Percentiles rank a stretch among this genome's conserved stretches.
Conservation (phyloP, 2,329 filamentous ascomycete species). For the Magnaporthiopsis rhizophila region DNA sequence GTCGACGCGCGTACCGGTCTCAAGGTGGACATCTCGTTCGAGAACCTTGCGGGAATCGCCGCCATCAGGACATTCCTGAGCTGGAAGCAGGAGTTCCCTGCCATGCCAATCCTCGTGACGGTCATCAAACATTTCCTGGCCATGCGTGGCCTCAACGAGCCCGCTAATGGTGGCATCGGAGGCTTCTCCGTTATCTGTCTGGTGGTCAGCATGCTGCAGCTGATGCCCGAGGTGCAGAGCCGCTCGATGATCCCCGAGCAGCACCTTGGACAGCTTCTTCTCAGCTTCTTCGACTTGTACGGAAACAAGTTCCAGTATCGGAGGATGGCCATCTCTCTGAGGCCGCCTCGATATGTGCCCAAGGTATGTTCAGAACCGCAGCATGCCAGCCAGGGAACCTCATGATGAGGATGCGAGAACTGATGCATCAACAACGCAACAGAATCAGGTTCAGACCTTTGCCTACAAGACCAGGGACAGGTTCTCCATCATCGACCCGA, state of each 20-base stretch:
- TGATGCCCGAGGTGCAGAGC: conserved; percentile 64
- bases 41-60: conserved; percentile 74
- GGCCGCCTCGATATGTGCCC: conserved; percentile 63
- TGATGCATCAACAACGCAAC: background rate
- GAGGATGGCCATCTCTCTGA: conserved; percentile 64
- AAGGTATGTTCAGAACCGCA: conserved; percentile 50
- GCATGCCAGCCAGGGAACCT: background rate
- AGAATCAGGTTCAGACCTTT: conserved; percentile 37
- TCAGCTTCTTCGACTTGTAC: conserved; percentile 86
- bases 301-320: conserved; percentile 71
- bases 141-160: conserved; percentile 87
- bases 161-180: conserved; percentile 81
- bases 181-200: conserved; percentile 93
- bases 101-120: conserved; percentile 79
- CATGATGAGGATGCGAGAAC: background rate
- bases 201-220: conserved; percentile 79
- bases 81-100: conserved; percentile 75
- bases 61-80: conserved; percentile 72
- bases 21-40: conserved; percentile 89
- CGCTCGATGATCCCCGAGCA: conserved; percentile 49
- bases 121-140: conserved; percentile 87
- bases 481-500: conserved; percentile 86
- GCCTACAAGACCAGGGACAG: conserved; percentile 56
- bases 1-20: conserved; percentile 69
- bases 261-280: conserved; percentile 71